These are phyloP conservation scores for Apiospora rasikravindrae DNA, from an alignment of 2,329 filamentous ascomycete genomes.

Conservation along the genomic window DNA sequence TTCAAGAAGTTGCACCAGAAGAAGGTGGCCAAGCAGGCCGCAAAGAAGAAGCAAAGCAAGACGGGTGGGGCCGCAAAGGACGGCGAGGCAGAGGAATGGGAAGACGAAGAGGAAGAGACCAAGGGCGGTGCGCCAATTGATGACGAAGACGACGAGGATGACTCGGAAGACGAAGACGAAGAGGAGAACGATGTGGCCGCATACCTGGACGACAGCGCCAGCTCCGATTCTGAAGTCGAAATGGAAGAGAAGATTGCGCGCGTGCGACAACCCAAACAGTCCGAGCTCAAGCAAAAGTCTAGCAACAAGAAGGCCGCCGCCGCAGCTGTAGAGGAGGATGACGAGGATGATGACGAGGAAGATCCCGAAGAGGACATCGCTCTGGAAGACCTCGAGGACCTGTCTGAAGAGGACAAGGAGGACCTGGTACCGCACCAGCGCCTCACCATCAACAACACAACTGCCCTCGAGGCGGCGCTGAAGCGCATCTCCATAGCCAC, in stretches of 20 bases:
- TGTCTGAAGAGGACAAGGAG: slow-evolving; percentile 79
- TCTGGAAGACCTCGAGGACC: slow-evolving; percentile 82
- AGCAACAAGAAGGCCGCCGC: slow-evolving; percentile 43
- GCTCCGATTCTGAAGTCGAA: slow-evolving; percentile 74
- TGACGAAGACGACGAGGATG: slow-evolving; percentile 35
- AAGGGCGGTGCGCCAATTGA: slow-evolving; percentile 32
- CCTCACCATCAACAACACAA: slow-evolving; percentile 96
- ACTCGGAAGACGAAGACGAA: slow-evolving; percentile 27
- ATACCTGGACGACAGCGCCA: slow-evolving; percentile 64
- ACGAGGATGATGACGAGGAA: slow-evolving; percentile 67
- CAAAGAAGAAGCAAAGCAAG: slow-evolving; percentile 36
- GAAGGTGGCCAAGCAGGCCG: slow-evolving; percentile 24
- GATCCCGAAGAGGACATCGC: slow-evolving; percentile 88
- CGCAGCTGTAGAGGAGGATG: slow-evolving; percentile 54
- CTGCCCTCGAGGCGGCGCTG: slow-evolving; percentile 80
- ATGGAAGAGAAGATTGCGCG: slow-evolving; percentile 77
- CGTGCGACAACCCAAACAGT: slow-evolving; percentile 53
- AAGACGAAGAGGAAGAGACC: slow-evolving; percentile 28
- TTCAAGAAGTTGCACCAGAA: slow-evolving; percentile 38
- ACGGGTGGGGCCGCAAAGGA: slow-evolving; percentile 28
- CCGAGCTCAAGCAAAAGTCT: slow-evolving; percentile 46
- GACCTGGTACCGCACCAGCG: slow-evolving; percentile 90
- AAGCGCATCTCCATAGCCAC: slow-evolving; percentile 78
- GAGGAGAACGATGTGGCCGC: slow-evolving; percentile 55
- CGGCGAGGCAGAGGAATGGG: slow-evolving; percentile 33